Evolutionary conservation across 805 yeast genomes (phyloP).

Genomic region (Yamadazyma nakazawae): DNA sequence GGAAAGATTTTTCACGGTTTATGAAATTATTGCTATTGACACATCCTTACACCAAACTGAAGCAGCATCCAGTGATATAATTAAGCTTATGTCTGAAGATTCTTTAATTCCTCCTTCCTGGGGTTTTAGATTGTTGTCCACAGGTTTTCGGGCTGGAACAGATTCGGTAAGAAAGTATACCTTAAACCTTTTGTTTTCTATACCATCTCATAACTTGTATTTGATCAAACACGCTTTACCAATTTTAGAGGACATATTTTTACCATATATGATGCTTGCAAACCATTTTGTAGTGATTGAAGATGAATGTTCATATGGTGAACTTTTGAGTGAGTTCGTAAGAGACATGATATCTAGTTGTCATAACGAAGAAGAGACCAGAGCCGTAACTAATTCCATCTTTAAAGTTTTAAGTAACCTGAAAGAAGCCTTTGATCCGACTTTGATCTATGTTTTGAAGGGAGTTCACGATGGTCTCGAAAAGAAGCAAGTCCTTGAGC

Average conservation of each 20-base stretch:
- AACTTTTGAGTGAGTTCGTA: constrained; percentile 46
- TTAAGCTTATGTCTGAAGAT: constrained; percentile 45
- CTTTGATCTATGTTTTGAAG: constrained; percentile 55
- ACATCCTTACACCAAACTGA: constrained; percentile 83
- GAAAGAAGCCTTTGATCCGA: constrained; percentile 62
- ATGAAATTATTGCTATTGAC: constrained; percentile 79
- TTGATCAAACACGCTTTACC: constrained; percentile 32
- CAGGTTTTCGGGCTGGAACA: constrained; percentile 73
- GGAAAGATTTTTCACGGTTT: constrained; percentile 70
- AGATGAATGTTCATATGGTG: constrained; percentile 57
- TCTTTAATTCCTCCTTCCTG: constrained; percentile 63
- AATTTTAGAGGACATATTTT: constrained; percentile 46
- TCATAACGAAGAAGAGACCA: constrained; percentile 20
- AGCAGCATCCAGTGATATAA: constrained; percentile 67
- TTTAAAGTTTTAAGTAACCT: constrained; percentile 47
- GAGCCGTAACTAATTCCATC: constrained; percentile 22
- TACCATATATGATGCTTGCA: constrained; percentile 64
- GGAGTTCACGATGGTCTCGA: constrained; percentile 58
- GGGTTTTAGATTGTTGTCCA: constrained; percentile 69
- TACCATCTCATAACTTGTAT: constrained; percentile 44
- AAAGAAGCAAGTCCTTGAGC: constrained; percentile 18
- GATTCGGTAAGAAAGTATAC: constrained; percentile 72
- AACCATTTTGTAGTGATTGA: constrained; percentile 50
- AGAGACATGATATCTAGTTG: constrained; percentile 29
- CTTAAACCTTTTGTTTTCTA: constrained; percentile 50